Base-by-base conservation (phyloP, 1,139 yeast genomes). In the Pneumocystis jirovecii region DNA sequence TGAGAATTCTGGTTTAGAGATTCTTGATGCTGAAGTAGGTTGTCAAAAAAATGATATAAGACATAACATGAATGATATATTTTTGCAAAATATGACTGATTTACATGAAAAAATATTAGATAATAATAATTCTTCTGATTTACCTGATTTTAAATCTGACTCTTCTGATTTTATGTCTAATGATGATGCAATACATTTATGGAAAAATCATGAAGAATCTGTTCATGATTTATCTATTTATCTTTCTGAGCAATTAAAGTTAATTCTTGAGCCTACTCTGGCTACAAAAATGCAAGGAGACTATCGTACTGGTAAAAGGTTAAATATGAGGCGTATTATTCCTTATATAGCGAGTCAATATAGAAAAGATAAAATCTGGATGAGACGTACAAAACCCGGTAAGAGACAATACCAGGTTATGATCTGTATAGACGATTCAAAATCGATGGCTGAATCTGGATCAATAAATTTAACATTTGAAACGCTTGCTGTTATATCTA, bases 271-370 rank as follows among this genome's bases (percentile, higher is more conserved):
- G 73, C 99, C 99, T 5, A 93, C 98, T 0, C 79, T 89, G 69
- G 96, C 97, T 17, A 93, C 98, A 1, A 93, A 93, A 74, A 80
- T 95, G 67, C 85, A 84, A 69, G 99, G 99, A 72, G 98, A 95
- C 75, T 95, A 89, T 77, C 90, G 91, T 76, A 91, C 97, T 1
- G 99, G 99, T 75, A 95, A 95, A 76, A 81, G 98, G 70, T 82
- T 95, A 73, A 95, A 95, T 76, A 91, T 95, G 97, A 93, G 91
- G 80, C 81, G 97, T 70, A 95, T 95, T 71, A 93, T 95, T 72
- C 96, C 98, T 17, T 95, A 93, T 76, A 93, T 95, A 79, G 98
- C 99, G 0, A 88, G 96, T 63, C 96, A 91, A 73, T 95, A 90
- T 83, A 85, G 96, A 73, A 93, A 93, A 76, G 99, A 95, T 76